Evolutionary conservation across 83 land plant genomes (phyloP).

Genomic region (Picea abies): DNA sequence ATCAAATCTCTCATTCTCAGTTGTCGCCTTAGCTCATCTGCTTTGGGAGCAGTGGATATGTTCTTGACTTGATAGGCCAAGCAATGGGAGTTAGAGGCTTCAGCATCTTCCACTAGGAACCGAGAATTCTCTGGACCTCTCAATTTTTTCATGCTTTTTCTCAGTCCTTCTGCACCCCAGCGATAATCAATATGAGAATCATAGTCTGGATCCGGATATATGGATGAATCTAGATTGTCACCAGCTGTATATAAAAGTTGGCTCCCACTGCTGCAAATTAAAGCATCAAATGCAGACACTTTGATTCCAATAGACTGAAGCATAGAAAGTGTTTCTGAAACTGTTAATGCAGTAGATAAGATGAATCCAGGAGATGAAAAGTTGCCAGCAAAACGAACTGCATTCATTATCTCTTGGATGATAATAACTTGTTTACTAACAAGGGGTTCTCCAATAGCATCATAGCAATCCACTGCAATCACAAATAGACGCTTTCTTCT

Average conservation of each 20-base stretch:
- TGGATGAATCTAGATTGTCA: constrained; percentile 17
- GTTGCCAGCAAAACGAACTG: constrained; percentile 15
- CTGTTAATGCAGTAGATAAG: constrained; percentile 53
- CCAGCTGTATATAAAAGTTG: constrained; percentile 25
- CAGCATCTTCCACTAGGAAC: constrained; percentile 19
- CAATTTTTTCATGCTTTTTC: constrained; percentile 27
- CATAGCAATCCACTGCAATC: constrained; percentile 60
- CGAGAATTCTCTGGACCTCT: constrained; percentile 9
- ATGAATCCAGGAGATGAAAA: constrained; percentile 44
- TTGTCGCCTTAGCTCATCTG: constrained; percentile 51
- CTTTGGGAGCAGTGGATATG: constrained; percentile 30
- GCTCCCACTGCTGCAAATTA: constrained; percentile 67
- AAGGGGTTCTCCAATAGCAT: constrained; percentile 24
- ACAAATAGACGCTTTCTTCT: constrained; percentile 53
- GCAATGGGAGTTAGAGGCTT: constrained; percentile 26
- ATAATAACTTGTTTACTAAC: constrained; percentile 19
- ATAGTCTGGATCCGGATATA: constrained; percentile 40
- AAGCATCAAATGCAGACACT: constrained; percentile 67
- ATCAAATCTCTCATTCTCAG: constrained; percentile 67
- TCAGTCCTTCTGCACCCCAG: constrained; percentile 59
- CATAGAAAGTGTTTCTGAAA: constrained; percentile 45
- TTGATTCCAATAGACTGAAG: constrained; percentile 31
- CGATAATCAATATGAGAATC: constrained; percentile 52
- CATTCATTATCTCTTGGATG: constrained; percentile 36
- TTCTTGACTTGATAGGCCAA: constrained; percentile 37